phyloP scores from a whole-genome alignment of 2,329 filamentous ascomycete genomes.

The Trichoderma atrobrunneum region DNA sequence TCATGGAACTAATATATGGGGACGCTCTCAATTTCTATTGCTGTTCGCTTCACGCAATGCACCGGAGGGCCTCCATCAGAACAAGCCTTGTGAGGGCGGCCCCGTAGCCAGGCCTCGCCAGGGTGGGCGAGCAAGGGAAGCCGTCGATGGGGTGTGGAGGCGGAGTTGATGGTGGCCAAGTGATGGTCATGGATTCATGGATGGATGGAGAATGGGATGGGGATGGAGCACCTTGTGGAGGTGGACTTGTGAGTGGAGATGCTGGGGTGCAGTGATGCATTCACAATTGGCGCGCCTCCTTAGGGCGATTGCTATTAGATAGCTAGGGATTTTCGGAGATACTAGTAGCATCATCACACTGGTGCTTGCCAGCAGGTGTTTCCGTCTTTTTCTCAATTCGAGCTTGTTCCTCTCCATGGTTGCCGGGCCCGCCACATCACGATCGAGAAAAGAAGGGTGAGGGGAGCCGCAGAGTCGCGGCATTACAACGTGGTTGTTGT shows the following conservation, averaged over 20 bases:
- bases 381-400: conserved; percentile 9
- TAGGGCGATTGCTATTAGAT: conserved; percentile 10
- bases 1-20: conserved; percentile 14
- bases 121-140: conserved; percentile 17
- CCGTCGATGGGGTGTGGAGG: conserved; percentile 20
- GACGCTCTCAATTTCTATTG: conserved; percentile 12
- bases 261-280: conserved; percentile 19
- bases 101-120: conserved; percentile 12
- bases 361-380: conserved; percentile 9
- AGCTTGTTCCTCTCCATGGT: conserved; percentile 2
- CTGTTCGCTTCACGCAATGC: conserved; percentile 11
- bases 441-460: not conserved
- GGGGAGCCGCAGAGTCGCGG: not conserved
- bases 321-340: conserved; percentile 18
- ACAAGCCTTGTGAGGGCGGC: conserved; percentile 18
- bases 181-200: conserved; percentile 18
- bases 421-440: conserved; percentile 7
- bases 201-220: conserved; percentile 14
- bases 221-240: conserved; percentile 16
- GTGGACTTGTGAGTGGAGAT: conserved; percentile 18
- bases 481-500: not conserved
- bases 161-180: conserved; percentile 16
- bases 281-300: conserved; percentile 18
- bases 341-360: conserved; percentile 11
- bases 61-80: conserved; percentile 12